Conservation (phyloP, 2,329 filamentous ascomycete genomes). For the Phialophora chinensis region DNA sequence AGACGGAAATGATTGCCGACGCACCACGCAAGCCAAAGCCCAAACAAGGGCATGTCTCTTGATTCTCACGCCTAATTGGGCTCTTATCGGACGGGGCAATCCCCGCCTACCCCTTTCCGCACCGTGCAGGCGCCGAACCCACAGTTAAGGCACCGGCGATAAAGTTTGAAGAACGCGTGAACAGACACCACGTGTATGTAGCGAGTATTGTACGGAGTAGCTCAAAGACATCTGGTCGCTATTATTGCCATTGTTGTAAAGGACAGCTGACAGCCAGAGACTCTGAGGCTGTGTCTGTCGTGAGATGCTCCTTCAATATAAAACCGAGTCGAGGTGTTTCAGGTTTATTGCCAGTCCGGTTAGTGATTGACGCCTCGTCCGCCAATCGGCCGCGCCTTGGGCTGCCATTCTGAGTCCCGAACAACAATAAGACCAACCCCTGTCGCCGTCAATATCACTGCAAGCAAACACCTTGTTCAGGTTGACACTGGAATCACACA, state of each 20-base stretch:
- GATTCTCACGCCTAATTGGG: background rate
- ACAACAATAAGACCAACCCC: slow-evolving; percentile 24
- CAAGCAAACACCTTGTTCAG: background rate
- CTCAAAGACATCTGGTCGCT: background rate
- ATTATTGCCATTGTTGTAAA: background rate
- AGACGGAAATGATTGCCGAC: slow-evolving; percentile 5
- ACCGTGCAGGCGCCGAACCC: background rate
- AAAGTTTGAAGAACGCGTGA: background rate
- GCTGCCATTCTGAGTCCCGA: slow-evolving; percentile 30
- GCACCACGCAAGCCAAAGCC: background rate
- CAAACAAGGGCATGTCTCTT: background rate
- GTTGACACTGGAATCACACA: background rate
- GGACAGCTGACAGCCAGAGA: background rate
- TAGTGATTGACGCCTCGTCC: slow-evolving; percentile 12
- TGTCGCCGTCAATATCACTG: slow-evolving; percentile 11
- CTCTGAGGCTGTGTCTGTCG: slow-evolving; percentile 13
- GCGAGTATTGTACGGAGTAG: background rate
- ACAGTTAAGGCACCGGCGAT: background rate
- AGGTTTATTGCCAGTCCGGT: slow-evolving; percentile 21
- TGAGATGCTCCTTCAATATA: slow-evolving; percentile 16
- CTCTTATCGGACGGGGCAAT: background rate
- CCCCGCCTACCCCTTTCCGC: background rate
- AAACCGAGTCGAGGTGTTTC: slow-evolving; percentile 26
- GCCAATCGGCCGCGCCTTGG: slow-evolving; percentile 27
- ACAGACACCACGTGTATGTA: background rate